Evolutionary conservation across 225 moss, liverwort and hornwort genomes (phyloP).

Genomic region (Polytrichum commune): DNA sequence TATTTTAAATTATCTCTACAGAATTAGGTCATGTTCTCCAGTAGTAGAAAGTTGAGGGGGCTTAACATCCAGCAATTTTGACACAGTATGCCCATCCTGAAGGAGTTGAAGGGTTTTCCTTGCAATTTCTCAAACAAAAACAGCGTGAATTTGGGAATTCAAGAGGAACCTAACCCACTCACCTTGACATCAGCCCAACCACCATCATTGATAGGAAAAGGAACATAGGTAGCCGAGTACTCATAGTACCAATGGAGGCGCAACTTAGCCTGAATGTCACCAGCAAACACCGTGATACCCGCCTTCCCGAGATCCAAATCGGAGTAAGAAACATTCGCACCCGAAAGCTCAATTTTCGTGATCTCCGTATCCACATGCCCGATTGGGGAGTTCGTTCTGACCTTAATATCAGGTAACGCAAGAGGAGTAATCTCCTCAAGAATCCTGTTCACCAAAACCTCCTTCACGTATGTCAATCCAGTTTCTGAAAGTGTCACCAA

Average conservation of each 20-base stretch:
- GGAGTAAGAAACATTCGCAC: conserved; percentile 67
- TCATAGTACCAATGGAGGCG: conserved; percentile 73
- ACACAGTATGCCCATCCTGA: neutral
- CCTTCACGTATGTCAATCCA: conserved; percentile 84
- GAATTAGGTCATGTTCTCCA: no score
- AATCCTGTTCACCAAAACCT: conserved; percentile 77
- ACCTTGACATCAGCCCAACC: conserved; percentile 82
- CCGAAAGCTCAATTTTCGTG: conserved; percentile 56
- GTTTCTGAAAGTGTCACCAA: conserved; percentile 75
- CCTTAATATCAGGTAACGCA: conserved; percentile 54
- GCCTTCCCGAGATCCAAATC: conserved; percentile 54
- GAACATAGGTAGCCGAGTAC: conserved; percentile 75
- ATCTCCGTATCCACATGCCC: conserved; percentile 63
- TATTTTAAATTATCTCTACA: no score
- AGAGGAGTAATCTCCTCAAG: conserved; percentile 78
- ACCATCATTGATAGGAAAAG: conserved; percentile 72
- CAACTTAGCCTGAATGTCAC: conserved; percentile 59
- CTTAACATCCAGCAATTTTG: neutral
- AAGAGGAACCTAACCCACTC: neutral
- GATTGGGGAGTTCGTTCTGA: conserved; percentile 62
- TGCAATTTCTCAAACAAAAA: no score
- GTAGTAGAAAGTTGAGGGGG: no score
- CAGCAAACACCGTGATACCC: conserved; percentile 68
- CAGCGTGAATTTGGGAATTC: neutral
- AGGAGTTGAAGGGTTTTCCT: no score